These are phyloP conservation scores for Clonostachys chloroleuca DNA, from an alignment of 2,329 filamentous ascomycete species.

Conservation along the genomic window DNA sequence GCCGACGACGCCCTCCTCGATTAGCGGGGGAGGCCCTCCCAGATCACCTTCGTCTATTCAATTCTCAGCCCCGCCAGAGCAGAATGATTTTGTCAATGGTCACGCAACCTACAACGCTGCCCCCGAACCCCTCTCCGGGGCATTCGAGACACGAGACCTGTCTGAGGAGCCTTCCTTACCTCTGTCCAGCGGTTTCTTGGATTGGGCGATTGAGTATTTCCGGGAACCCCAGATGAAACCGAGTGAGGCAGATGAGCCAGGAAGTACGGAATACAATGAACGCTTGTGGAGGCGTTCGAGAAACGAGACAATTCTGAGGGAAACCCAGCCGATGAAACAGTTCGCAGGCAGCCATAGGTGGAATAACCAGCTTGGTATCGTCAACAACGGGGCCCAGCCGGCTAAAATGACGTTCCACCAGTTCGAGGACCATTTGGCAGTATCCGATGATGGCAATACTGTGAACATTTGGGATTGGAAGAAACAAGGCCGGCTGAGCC, in stretches of 20 bases:
- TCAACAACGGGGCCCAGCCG: slow-evolving; percentile 87
- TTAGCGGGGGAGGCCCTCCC: slow-evolving; percentile 7
- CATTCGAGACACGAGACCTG: slow-evolving; percentile 61
- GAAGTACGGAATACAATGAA: slow-evolving; percentile 93
- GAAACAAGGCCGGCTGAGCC: slow-evolving; percentile 66
- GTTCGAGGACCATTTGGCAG: slow-evolving; percentile 92
- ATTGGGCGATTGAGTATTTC: slow-evolving; percentile 98
- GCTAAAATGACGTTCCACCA: slow-evolving; percentile 95
- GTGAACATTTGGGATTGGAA: slow-evolving; percentile 95
- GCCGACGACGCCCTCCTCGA: slow-evolving; percentile 18
- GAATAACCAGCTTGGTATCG: slow-evolving; percentile 77
- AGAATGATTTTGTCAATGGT: slow-evolving; percentile 63
- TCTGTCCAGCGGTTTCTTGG: slow-evolving; percentile 77
- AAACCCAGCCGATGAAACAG: slow-evolving; percentile 91
- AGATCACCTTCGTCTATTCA: slow-evolving; percentile 31
- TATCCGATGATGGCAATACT: slow-evolving; percentile 89
- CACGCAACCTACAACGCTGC: slow-evolving; percentile 72
- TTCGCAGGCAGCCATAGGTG: slow-evolving; percentile 81
- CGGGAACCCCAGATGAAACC: slow-evolving; percentile 97
- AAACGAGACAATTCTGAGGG: slow-evolving; percentile 87
- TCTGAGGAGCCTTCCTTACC: slow-evolving; percentile 63
- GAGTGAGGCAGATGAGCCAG: slow-evolving; percentile 91
- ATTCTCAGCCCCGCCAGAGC: slow-evolving; percentile 60
- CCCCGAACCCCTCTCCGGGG: slow-evolving; percentile 73
- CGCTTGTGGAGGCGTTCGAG: slow-evolving; percentile 87